These are phyloP conservation scores for Vishniacozyma victoriae DNA, from an alignment of 768 basidiomycete genomes.

Conservation along the genomic window DNA sequence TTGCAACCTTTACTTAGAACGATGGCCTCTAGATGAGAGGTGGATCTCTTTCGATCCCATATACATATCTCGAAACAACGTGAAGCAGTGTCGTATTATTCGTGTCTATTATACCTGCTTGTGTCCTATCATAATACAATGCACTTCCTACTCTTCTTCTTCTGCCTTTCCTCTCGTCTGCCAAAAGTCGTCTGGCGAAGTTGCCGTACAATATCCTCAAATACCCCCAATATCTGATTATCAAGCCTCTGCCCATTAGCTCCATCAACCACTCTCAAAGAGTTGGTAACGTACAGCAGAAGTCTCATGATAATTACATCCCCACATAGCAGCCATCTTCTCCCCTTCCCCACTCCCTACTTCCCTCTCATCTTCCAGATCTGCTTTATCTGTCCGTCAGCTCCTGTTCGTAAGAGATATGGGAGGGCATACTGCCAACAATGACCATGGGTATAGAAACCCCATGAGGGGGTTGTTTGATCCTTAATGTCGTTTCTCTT, in stretches of 20 bases:
- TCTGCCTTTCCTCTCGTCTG: too few species aligned
- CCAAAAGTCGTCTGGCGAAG: too few species aligned
- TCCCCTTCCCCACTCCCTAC: slow-evolving; percentile 52
- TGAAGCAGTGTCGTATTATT: too few species aligned
- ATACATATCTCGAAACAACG: too few species aligned
- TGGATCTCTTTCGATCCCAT: too few species aligned
- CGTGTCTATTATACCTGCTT: too few species aligned
- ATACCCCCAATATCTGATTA: too few species aligned
- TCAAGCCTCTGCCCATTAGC: too few species aligned
- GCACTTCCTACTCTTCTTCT: too few species aligned
- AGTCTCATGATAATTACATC: slow-evolving; percentile 23
- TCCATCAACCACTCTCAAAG: too few species aligned
- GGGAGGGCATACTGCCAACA: slow-evolving; percentile 65
- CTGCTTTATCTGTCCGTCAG: slow-evolving; percentile 49
- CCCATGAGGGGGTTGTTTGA: slow-evolving; percentile 56
- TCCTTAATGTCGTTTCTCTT: slow-evolving; percentile 71
- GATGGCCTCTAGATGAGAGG: slow-evolving; percentile 22
- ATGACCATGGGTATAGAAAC: slow-evolving; percentile 65
- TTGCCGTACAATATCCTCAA: too few species aligned
- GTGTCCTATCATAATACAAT: too few species aligned
- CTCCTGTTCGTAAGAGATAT: background rate
- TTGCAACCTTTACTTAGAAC: slow-evolving; percentile 34
- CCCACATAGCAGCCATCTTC: slow-evolving; percentile 17
- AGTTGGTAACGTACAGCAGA: slow-evolving; percentile 27
- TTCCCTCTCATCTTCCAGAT: slow-evolving; percentile 73